Evolutionary conservation across 306 rosid species (phyloP).

Genomic region (Fagus crenata): DNA sequence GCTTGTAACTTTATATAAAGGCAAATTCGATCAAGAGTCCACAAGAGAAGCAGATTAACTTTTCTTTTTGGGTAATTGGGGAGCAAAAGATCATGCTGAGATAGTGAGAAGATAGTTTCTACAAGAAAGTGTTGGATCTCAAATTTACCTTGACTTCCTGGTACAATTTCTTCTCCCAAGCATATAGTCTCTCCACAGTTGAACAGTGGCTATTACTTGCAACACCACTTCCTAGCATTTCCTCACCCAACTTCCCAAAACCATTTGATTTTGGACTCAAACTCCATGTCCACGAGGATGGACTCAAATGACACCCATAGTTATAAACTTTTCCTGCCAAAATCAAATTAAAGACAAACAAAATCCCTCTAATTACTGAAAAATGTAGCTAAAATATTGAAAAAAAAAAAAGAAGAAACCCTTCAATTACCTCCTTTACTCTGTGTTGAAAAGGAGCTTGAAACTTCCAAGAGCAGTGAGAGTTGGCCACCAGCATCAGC

Average conservation of each 20-base stretch:
- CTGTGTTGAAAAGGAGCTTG: constrained; percentile 55
- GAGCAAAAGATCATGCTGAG: constrained; percentile 1
- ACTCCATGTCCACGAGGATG: constrained; percentile 71
- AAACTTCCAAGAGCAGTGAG: constrained; percentile 72
- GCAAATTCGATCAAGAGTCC: not conserved
- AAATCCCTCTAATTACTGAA: constrained; percentile 1
- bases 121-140: constrained; percentile 4
- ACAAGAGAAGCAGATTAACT: not conserved
- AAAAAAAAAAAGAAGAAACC: not conserved
- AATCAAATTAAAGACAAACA: not conserved
- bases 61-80: constrained; percentile 12
- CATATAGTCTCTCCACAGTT: constrained; percentile 82
- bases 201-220: constrained; percentile 68
- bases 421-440: constrained; percentile 57
- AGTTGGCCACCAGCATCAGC: constrained; percentile 82
- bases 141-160: constrained; percentile 82
- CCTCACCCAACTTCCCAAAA: constrained; percentile 53
- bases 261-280: constrained; percentile 57
- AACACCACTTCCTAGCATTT: constrained; percentile 36
- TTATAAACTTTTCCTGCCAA: constrained; percentile 65
- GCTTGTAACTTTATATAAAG: not conserved
- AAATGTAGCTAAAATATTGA: not conserved
- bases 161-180: constrained; percentile 90
- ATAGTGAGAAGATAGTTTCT: constrained; percentile 8
- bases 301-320: constrained; percentile 70